These are phyloP conservation scores for Uronychia binucleata DNA, from an alignment of 73 alveolate species.

Conservation along the genomic window DNA sequence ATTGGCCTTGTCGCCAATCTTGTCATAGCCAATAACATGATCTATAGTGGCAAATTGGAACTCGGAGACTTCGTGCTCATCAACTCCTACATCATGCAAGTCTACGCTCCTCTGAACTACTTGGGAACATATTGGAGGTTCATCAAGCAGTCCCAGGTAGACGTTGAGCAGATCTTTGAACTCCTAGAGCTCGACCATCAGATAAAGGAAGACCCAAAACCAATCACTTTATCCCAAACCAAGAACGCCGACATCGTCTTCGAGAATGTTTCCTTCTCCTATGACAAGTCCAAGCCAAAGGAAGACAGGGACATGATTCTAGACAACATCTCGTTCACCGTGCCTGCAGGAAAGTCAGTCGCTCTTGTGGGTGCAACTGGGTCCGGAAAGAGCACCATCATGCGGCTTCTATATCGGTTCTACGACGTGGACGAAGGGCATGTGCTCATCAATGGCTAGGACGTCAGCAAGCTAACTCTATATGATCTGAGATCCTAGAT, in stretches of 20 bases:
- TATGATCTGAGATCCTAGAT: constrained; percentile 59
- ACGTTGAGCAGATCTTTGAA: constrained; percentile 63
- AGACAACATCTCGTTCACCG: constrained; percentile 40
- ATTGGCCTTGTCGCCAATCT: constrained; percentile 50
- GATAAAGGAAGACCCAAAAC: constrained; percentile 42
- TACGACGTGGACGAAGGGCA: constrained; percentile 71
- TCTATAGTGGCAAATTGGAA: constrained; percentile 21
- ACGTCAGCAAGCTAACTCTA: constrained; percentile 43
- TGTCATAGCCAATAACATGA: constrained; percentile 35
- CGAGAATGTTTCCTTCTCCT: constrained; percentile 53
- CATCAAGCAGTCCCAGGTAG: constrained; percentile 67
- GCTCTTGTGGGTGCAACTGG: constrained; percentile 91
- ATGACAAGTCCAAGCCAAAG: constrained; percentile 31
- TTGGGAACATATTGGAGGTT: constrained; percentile 64
- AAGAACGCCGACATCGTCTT: constrained; percentile 34
- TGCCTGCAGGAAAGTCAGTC: constrained; percentile 66
- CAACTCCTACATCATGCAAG: constrained; percentile 58
- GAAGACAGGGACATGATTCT: constrained; percentile 27
- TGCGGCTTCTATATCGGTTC: constrained; percentile 75
- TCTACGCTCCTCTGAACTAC: constrained; percentile 61
- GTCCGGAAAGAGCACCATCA: constrained; percentile 83
- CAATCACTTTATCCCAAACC: constrained; percentile 4
- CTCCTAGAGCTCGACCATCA: constrained; percentile 40
- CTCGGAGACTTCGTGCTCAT: constrained; percentile 70
- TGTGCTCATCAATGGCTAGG: constrained; percentile 61